Evolutionary conservation across 345 rosid species (phyloP).

Genomic region (Populus davidiana): DNA sequence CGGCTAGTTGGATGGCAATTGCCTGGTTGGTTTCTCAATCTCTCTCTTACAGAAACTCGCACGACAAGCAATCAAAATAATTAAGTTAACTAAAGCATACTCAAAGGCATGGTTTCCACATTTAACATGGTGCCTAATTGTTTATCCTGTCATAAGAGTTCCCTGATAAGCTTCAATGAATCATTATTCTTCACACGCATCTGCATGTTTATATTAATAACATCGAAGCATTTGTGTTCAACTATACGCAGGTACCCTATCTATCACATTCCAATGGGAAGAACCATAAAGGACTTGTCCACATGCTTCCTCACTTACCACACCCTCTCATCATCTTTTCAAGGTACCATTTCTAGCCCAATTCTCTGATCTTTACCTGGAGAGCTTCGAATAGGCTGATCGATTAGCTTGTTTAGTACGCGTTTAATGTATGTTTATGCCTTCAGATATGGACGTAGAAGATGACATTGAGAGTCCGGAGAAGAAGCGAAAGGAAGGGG

Average conservation of each 20-base stretch:
- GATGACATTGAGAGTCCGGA: slow-evolving; percentile 49
- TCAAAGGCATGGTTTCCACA: background rate
- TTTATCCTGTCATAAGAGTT: background rate
- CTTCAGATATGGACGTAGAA: slow-evolving; percentile 66
- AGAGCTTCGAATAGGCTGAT: too few relatives aligned
- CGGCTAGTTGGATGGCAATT: slow-evolving; percentile 99
- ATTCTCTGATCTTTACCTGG: background rate
- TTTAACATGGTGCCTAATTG: background rate
- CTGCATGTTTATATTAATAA: background rate
- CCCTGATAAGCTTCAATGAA: background rate
- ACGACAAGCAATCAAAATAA: slow-evolving; percentile 1
- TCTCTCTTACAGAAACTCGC: background rate
- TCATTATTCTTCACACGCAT: background rate
- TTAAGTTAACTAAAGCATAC: background rate
- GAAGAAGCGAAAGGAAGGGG: slow-evolving; percentile 60
- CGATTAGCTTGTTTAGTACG: background rate
- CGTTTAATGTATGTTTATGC: background rate
- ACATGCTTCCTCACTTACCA: slow-evolving; percentile 96
- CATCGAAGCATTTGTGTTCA: background rate
- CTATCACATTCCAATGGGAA: slow-evolving; percentile 98
- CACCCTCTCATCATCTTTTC: slow-evolving; percentile 92
- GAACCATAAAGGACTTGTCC: slow-evolving; percentile 94
- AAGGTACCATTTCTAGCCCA: slow-evolving; percentile 45
- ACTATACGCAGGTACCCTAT: slow-evolving; percentile 71
- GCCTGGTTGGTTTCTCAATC: slow-evolving; percentile 58